phyloP scores from a whole-genome alignment of 192 early-diverging fungal species.

The Linnemannia elongata region DNA sequence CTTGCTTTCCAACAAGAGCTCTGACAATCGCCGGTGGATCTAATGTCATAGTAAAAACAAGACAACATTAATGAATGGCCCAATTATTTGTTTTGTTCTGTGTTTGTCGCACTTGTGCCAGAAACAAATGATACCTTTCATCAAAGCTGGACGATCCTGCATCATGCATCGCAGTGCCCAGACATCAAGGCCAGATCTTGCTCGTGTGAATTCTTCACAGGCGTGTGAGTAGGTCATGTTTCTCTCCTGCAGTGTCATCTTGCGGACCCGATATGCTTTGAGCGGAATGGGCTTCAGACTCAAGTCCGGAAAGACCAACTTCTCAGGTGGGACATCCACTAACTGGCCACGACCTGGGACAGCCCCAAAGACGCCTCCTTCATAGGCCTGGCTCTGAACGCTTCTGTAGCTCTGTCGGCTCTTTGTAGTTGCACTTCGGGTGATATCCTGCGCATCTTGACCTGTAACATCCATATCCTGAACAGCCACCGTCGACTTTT shows the following conservation, averaged over 20 bases:
- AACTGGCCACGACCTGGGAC: slow-evolving; percentile 22
- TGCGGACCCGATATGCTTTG: slow-evolving; percentile 40
- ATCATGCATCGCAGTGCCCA: slow-evolving; percentile 46
- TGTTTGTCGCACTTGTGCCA: too few relatives aligned
- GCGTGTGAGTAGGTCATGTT: slow-evolving; percentile 32
- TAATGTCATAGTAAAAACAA: background rate
- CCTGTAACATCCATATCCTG: background rate
- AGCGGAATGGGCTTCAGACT: slow-evolving; percentile 39
- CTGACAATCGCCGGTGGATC: slow-evolving; percentile 44
- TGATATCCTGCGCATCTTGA: background rate
- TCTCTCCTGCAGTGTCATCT: slow-evolving; percentile 31
- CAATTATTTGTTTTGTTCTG: background rate
- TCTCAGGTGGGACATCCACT: slow-evolving; percentile 14
- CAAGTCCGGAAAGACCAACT: slow-evolving; percentile 41
- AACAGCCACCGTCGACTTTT: background rate
- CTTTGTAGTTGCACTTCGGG: slow-evolving; percentile 17
- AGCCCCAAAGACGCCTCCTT: slow-evolving; percentile 32
- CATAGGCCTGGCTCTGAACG: slow-evolving; percentile 1
- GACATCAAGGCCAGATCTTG: slow-evolving; percentile 37
- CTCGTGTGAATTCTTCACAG: slow-evolving; percentile 38
- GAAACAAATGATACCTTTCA: slow-evolving; percentile 33
- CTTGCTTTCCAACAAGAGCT: slow-evolving; percentile 30
- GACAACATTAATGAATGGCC: background rate
- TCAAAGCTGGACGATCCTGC: slow-evolving; percentile 45
- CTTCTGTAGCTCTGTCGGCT: slow-evolving; percentile 8